Evolutionary conservation across 192 early-diverging fungal genomes (phyloP), one percentile per base, ranked within the genome.

Genomic region (Pilaira anomala): DNA sequence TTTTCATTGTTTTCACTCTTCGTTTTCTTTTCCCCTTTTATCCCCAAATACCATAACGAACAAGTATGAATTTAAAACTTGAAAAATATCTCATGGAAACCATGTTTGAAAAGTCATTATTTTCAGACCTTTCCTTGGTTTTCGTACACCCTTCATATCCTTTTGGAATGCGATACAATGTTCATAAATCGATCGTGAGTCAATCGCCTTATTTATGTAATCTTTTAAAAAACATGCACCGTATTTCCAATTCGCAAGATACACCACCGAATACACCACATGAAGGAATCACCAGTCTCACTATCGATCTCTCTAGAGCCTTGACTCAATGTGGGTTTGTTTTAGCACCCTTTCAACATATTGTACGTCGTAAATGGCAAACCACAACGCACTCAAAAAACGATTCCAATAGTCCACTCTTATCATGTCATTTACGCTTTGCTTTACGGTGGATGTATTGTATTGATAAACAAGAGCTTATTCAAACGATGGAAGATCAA

Each of bases 41-140:
- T 46, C 13, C 1, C 7, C 7, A n/a, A 46, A 46, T 40, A 19
- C 0, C 13, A 18, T 14, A 13, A n/a, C 44, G 18, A 19, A 16
- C 13, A 7, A 58, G n/a, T 7, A 2, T 36, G 30, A 4, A 21
- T n/a, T 19, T 12, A 12, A 58, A 33, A 25, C 41, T 69, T 8
- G 60, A 61, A 22, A 40, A 12, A 7, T 66, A 67, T 52, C 24
- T 73, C 3, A 48, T 63, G 18, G 48, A 66, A 12, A 44, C 28
- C 24, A 67, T 67, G 59, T 73, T 73, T 52, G 61, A 73, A 19
- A 62, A 67, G 8, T 66, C 71, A 0, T 48, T 67, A 5, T 73
- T 63, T 49, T 59, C 65, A n/a, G 71, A 73, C 54, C 24, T 73
- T 1, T 63, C 65, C 12, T 45, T 73, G 18, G 62, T 53, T 16